These are phyloP conservation scores for Anthracocystis walkeri DNA, from an alignment of 1,284 basidiomycete species.

Conservation along the genomic window DNA sequence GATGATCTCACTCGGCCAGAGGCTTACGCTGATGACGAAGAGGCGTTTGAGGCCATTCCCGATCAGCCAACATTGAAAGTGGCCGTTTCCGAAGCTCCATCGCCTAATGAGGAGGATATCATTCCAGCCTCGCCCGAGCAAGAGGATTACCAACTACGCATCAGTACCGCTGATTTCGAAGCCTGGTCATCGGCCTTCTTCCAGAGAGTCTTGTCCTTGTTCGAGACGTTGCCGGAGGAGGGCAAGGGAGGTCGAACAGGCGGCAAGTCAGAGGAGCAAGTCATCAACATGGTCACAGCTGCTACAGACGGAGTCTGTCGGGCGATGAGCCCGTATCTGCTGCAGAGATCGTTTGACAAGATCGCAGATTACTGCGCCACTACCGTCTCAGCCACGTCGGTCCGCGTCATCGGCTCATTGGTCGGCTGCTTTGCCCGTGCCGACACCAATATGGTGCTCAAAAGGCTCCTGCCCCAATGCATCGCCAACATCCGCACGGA, in stretches of 20 bases:
- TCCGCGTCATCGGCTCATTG: slow-evolving; percentile 88
- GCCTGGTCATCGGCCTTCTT: slow-evolving; percentile 93
- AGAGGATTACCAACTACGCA: slow-evolving; percentile 73
- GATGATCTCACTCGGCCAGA: slow-evolving; percentile 77
- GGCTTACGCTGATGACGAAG: slow-evolving; percentile 47
- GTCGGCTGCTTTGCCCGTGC: slow-evolving; percentile 86
- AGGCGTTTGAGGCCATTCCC: slow-evolving; percentile 17
- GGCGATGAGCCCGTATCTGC: slow-evolving; percentile 87
- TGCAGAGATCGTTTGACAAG: slow-evolving; percentile 85
- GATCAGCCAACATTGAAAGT: slow-evolving; percentile 50
- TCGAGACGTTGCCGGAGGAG: slow-evolving; percentile 94
- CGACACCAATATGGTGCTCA: slow-evolving; percentile 81
- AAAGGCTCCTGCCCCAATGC: slow-evolving; percentile 84
- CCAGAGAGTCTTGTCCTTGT: slow-evolving; percentile 84
- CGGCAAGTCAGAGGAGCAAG: slow-evolving; percentile 85
- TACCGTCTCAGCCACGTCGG: slow-evolving; percentile 80
- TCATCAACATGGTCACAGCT: slow-evolving; percentile 83
- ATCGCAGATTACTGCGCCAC: slow-evolving; percentile 84
- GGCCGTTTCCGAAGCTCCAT: slow-evolving; percentile 17
- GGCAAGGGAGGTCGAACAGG: slow-evolving; percentile 79
- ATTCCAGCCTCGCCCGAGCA: slow-evolving; percentile 51
- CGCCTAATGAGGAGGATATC: slow-evolving; percentile 16
- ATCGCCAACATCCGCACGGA: slow-evolving; percentile 85
- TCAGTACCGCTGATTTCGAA: slow-evolving; percentile 80
- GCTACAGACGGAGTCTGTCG: slow-evolving; percentile 87